A percentile compares a stretch with the other conserved stretches of the same genome.
Conservation (phyloP, 2,329 filamentous ascomycete genomes). For the Pseudogymnoascus sp. region DNA sequence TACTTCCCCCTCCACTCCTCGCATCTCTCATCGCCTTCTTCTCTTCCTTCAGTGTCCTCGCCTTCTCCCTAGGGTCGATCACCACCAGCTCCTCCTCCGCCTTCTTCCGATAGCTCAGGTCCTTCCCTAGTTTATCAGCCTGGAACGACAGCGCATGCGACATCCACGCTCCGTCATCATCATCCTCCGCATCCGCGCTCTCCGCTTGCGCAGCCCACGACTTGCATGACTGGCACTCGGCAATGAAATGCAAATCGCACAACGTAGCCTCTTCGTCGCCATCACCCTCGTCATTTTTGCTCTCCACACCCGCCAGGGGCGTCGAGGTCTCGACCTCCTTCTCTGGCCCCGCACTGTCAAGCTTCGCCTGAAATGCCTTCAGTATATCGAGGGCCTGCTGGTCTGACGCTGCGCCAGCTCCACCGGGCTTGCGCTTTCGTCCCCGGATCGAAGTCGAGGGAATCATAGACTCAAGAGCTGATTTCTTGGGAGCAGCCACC, state of each 20-base stretch:
- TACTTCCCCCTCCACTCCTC: constrained; percentile 37
- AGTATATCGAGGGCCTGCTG: constrained; percentile 63
- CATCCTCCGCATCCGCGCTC: constrained; percentile 46
- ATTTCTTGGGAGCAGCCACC: constrained; percentile 52
- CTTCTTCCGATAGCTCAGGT: constrained; percentile 81
- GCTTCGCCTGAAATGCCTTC: constrained; percentile 68
- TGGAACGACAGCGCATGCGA: constrained; percentile 76
- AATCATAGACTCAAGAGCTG: constrained; percentile 64
- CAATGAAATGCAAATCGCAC: constrained; percentile 94
- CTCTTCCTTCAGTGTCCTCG: constrained; percentile 60
- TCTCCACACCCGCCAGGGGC: constrained; percentile 20
- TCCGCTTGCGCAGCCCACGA: constrained; percentile 58
- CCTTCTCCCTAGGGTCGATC: constrained; percentile 83
- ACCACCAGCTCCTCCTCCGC: constrained; percentile 87
- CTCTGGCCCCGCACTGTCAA: constrained; percentile 47
- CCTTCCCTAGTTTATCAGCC: constrained; percentile 83
- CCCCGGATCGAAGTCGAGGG: constrained; percentile 62
- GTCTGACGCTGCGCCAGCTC: constrained; percentile 42
- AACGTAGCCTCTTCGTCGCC: constrained; percentile 64
- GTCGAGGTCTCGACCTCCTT: constrained; percentile 27
- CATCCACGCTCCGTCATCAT: constrained; percentile 70
- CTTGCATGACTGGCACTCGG: constrained; percentile 85
- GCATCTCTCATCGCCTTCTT: constrained; percentile 51
- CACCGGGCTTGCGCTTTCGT: constrained; percentile 58
- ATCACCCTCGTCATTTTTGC: constrained; percentile 26